Evolutionary conservation across 1,284 basidiomycete genomes (phyloP).

Genomic region (Testicularia cyperi): DNA sequence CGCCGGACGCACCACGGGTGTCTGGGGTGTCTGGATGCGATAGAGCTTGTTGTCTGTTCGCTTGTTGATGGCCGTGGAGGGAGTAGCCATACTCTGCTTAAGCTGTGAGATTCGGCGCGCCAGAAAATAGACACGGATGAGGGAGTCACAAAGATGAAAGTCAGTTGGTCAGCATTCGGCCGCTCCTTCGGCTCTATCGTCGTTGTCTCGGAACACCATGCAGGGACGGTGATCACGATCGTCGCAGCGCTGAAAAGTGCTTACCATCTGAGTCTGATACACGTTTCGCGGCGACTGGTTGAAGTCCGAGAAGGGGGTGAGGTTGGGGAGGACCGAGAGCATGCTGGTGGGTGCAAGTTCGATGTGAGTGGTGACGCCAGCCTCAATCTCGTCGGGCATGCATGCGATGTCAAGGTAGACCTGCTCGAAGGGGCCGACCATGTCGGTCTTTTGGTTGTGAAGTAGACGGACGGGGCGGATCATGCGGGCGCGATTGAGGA

Average conservation of each 20-base stretch:
- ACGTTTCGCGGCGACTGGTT: constrained; percentile 74
- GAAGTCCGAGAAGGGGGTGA: constrained; percentile 81
- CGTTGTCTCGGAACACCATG: too few relatives aligned
- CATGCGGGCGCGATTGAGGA: constrained; percentile 85
- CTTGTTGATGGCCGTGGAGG: constrained; percentile 83
- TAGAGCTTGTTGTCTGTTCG: constrained; percentile 99
- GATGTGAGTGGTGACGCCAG: constrained; percentile 76
- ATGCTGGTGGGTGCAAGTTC: constrained; percentile 95
- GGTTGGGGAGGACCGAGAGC: constrained; percentile 72
- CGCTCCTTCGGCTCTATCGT: too few relatives aligned
- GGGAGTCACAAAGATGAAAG: too few relatives aligned
- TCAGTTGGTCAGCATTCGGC: too few relatives aligned
- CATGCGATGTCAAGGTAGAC: constrained; percentile 99
- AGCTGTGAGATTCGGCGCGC: too few relatives aligned
- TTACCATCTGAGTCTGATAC: constrained; percentile 87
- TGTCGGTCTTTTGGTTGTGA: constrained; percentile 80
- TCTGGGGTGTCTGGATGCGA: constrained; percentile 91
- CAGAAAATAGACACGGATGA: too few relatives aligned
- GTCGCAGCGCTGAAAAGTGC: too few relatives aligned
- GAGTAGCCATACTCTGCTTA: constrained; percentile 99
- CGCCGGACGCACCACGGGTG: constrained; percentile 86
- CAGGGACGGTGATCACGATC: too few relatives aligned
- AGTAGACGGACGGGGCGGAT: constrained; percentile 97
- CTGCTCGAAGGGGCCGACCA: constrained; percentile 95
- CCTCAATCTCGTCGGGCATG: constrained; percentile 82